phyloP scores from a whole-genome alignment of 2,329 filamentous ascomycete species.

The Ophiostoma ulmi region DNA sequence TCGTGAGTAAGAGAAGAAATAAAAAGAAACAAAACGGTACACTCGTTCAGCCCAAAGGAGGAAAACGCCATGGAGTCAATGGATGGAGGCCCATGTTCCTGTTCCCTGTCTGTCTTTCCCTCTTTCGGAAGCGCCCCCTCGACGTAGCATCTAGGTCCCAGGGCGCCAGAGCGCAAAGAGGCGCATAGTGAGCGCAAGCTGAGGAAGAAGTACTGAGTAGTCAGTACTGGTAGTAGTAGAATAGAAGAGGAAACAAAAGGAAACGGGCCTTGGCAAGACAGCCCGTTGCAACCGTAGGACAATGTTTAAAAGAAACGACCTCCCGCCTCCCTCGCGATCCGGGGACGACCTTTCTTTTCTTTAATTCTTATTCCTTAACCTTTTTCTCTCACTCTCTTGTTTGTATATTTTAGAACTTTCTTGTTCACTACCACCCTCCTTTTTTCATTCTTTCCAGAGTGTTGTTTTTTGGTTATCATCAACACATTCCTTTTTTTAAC shows the following conservation, averaged over 20 bases:
- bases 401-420: not conserved
- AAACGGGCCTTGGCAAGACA: slow-evolving; percentile 8
- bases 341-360: not conserved
- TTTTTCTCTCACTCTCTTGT: not conserved
- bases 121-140: slow-evolving; percentile 1
- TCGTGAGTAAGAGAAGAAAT: not conserved
- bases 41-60: not conserved
- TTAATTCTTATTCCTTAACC: not conserved
- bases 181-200: not conserved
- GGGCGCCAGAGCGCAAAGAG: slow-evolving; percentile 7
- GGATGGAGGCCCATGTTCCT: not conserved
- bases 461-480: not conserved
- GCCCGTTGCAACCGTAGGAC: not conserved
- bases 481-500: slow-evolving; percentile 11
- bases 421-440: slow-evolving; percentile 12
- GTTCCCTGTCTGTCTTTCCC: slow-evolving; percentile 4
- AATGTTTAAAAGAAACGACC: slow-evolving; percentile 12
- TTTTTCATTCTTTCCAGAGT: slow-evolving; percentile 9
- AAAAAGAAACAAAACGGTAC: not conserved
- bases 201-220: not conserved
- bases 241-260: not conserved
- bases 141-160: slow-evolving; percentile 10
- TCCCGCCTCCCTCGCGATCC: slow-evolving; percentile 1
- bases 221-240: not conserved
- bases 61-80: slow-evolving; percentile 4